A percentile compares a stretch with the other conserved stretches of the same genome.
Evolutionary conservation across 805 yeast species (phyloP).

Genomic region (Debaryomyces hansenii): DNA sequence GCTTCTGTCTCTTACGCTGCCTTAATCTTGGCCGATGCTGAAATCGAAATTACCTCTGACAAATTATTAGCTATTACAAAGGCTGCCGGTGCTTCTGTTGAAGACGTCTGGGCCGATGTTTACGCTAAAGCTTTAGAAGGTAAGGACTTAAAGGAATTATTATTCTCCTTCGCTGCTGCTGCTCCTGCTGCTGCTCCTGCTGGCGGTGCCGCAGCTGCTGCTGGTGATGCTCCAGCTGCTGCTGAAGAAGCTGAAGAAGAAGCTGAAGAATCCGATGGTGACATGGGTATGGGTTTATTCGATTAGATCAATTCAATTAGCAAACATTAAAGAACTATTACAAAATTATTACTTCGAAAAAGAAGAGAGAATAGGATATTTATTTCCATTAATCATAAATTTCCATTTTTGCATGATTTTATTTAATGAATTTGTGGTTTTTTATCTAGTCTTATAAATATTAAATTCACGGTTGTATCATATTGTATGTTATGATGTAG

Average conservation of each 20-base stretch:
- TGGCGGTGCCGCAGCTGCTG: slow-evolving; percentile 30
- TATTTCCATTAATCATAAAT: background rate
- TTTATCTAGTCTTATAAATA: background rate
- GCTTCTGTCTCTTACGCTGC: slow-evolving; percentile 97
- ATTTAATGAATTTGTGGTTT: background rate
- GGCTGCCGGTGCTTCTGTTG: slow-evolving; percentile 84
- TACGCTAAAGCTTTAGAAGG: slow-evolving; percentile 87
- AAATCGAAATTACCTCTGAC: slow-evolving; percentile 86
- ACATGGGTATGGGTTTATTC: slow-evolving; percentile 97
- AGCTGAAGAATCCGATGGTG: slow-evolving; percentile 66
- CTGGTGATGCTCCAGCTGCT: slow-evolving; percentile 51
- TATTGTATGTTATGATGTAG: background rate
- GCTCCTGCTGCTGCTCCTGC: slow-evolving; percentile 42
- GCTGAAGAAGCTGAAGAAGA: slow-evolving; percentile 69
- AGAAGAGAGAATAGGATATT: background rate
- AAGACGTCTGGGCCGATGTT: slow-evolving; percentile 80
- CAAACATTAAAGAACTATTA: slow-evolving; percentile 1
- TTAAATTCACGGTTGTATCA: background rate
- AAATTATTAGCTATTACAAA: slow-evolving; percentile 73
- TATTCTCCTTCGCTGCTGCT: slow-evolving; percentile 53
- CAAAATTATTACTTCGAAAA: background rate
- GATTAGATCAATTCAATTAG: slow-evolving; percentile 58
- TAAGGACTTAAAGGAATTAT: slow-evolving; percentile 78
- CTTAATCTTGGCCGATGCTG: slow-evolving; percentile 96
- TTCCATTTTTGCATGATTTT: background rate